Conservation (phyloP, 2,329 filamentous ascomycete species). For the Blumeria graminis region DNA sequence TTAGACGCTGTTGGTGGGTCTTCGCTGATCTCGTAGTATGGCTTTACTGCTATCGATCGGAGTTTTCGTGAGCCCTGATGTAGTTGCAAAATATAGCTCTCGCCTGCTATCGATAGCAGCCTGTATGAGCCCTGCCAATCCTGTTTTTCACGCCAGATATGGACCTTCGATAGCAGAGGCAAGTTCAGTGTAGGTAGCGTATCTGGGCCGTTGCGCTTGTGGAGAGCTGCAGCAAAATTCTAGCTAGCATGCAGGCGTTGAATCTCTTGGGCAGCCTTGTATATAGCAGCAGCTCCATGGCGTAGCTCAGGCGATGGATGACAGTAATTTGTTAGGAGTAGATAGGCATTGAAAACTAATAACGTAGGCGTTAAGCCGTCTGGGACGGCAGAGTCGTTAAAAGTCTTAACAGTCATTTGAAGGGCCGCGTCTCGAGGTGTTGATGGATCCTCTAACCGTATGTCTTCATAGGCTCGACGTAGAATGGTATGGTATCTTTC, state of each 20-base stretch:
- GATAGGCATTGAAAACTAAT: neutral
- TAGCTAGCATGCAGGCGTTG: neutral
- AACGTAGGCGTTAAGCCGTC: neutral
- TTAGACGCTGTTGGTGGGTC: neutral
- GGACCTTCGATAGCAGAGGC: neutral
- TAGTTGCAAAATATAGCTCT: neutral
- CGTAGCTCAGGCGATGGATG: neutral
- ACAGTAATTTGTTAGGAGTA: neutral
- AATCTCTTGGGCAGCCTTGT: neutral
- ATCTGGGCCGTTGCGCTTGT: neutral
- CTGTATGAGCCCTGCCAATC: neutral
- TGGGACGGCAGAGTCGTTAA: neutral
- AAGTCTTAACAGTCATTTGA: neutral
- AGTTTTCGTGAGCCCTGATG: neutral
- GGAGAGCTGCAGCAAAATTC: neutral
- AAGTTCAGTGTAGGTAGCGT: neutral
- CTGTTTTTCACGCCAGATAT: conserved; percentile 3
- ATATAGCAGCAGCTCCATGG: neutral
- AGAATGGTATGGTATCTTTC: conserved; percentile 1
- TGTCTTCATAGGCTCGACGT: neutral
- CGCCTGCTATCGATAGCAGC: neutral
- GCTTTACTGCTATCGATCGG: neutral
- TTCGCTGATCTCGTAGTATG: neutral
- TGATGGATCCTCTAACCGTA: neutral
- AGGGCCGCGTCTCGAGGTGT: neutral